Evolutionary conservation across 1,284 basidiomycete genomes (phyloP).

Genomic region (Microbotryum intermedium): DNA sequence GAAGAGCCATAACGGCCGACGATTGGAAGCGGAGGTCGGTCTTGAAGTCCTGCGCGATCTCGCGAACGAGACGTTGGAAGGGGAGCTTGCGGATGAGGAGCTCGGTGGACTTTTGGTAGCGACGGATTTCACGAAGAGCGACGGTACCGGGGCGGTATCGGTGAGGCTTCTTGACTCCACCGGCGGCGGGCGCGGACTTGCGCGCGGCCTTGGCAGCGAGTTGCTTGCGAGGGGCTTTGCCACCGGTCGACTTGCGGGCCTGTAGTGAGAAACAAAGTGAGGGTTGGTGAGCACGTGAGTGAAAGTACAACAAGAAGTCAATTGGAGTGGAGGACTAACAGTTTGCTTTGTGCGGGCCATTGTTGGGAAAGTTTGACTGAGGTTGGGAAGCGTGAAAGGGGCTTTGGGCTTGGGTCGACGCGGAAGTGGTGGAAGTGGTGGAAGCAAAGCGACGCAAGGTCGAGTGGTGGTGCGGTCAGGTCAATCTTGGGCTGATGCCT

Average conservation of each 20-base stretch:
- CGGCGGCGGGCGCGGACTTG: slow-evolving; percentile 46
- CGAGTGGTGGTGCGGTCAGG: no score
- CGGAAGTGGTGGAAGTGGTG: neutral
- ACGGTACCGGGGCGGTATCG: slow-evolving; percentile 51
- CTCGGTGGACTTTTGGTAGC: slow-evolving; percentile 49
- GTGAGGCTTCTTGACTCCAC: slow-evolving; percentile 56
- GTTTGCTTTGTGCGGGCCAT: slow-evolving; percentile 39
- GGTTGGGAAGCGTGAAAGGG: no score
- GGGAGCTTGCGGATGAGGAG: slow-evolving; percentile 47
- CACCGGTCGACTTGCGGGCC: slow-evolving; percentile 49
- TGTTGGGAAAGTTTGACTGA: slow-evolving; percentile 16
- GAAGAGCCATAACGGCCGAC: slow-evolving; percentile 33
- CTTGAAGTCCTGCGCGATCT: slow-evolving; percentile 38
- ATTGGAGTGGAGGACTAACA: no score
- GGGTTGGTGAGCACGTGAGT: no score
- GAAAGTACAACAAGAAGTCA: no score
- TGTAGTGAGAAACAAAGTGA: slow-evolving; percentile 43
- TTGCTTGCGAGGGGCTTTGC: slow-evolving; percentile 50
- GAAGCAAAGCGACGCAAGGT: no score
- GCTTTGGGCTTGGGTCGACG: neutral
- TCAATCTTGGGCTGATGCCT: no score
- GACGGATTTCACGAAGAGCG: slow-evolving; percentile 50
- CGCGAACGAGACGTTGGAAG: slow-evolving; percentile 35
- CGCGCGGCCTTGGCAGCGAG: slow-evolving; percentile 47
- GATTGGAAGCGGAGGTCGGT: slow-evolving; percentile 34